Evolutionary conservation across 441 rosid species (phyloP).

Genomic region (Sinapis alba): DNA sequence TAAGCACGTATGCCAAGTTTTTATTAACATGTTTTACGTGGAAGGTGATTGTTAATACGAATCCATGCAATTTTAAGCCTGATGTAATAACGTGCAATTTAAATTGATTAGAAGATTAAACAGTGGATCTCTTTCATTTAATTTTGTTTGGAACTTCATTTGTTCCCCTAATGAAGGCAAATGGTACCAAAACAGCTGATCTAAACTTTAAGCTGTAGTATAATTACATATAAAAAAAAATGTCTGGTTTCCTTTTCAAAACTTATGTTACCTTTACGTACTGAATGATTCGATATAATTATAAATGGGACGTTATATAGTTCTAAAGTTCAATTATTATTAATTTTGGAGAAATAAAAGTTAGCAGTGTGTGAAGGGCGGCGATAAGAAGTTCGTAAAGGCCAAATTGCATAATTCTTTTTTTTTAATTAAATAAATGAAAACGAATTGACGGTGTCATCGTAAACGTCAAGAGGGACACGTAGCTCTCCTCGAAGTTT

Average conservation of each 20-base stretch:
- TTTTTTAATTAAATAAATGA: background rate
- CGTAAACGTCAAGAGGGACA: slow-evolving; percentile 15
- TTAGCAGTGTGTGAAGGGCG: slow-evolving; percentile 7
- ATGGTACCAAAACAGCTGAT: background rate
- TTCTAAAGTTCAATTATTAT: background rate
- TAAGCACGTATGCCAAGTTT: background rate
- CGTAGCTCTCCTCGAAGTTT: slow-evolving; percentile 19
- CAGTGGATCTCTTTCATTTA: background rate
- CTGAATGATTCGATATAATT: background rate
- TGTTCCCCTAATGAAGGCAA: background rate
- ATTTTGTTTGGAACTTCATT: background rate
- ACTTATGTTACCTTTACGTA: background rate
- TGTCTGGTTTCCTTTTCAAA: background rate
- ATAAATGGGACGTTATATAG: background rate
- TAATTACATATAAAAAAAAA: background rate
- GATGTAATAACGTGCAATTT: background rate
- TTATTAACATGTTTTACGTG: background rate
- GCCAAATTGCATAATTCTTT: background rate
- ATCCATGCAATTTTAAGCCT: background rate
- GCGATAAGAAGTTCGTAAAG: background rate
- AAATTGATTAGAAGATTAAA: background rate
- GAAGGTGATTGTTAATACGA: background rate
- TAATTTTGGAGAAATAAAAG: background rate
- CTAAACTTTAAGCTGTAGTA: background rate
- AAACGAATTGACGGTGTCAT: slow-evolving; percentile 29